phyloP scores from a whole-genome alignment of 768 basidiomycete species.

The Phlebiopsis flavidoalba region DNA sequence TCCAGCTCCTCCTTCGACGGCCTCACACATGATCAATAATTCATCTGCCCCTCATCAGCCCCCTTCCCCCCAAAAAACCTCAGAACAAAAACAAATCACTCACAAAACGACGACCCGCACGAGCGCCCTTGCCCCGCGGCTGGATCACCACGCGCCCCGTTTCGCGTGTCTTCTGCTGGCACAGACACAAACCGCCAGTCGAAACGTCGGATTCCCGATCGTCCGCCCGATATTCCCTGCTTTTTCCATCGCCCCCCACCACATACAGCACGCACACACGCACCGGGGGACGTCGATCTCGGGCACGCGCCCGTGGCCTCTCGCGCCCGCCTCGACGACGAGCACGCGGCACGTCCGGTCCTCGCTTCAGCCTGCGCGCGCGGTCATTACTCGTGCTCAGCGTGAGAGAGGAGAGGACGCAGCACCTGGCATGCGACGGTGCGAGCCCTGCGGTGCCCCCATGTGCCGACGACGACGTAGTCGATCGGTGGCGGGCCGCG shows the following conservation, averaged over 20 bases:
- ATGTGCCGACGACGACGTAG: constrained; percentile 4
- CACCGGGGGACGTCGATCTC: constrained; percentile 1
- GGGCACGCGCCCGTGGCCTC: background rate
- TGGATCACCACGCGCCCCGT: background rate
- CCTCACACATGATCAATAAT: background rate
- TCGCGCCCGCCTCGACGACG: constrained; percentile 1
- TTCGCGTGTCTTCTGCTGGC: background rate
- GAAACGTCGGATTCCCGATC: background rate
- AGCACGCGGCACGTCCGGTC: background rate
- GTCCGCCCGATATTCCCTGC: background rate
- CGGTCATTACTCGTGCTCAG: background rate
- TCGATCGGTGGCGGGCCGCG: background rate
- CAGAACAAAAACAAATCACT: background rate
- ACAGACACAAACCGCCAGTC: constrained; percentile 1
- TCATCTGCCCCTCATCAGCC: background rate
- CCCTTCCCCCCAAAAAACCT: background rate
- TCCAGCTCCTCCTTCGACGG: background rate
- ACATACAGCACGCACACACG: background rate
- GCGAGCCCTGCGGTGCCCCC: constrained; percentile 3
- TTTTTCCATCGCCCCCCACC: background rate
- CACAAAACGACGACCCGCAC: constrained; percentile 3
- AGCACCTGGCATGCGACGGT: background rate
- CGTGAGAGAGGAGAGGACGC: background rate
- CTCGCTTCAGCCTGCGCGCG: background rate
- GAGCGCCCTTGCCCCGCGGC: constrained; percentile 1